Evolutionary conservation across 305 asterid species (phyloP), one percentile per base, ranked within the genome.

Genomic region (Fraxinus platypoda): DNA sequence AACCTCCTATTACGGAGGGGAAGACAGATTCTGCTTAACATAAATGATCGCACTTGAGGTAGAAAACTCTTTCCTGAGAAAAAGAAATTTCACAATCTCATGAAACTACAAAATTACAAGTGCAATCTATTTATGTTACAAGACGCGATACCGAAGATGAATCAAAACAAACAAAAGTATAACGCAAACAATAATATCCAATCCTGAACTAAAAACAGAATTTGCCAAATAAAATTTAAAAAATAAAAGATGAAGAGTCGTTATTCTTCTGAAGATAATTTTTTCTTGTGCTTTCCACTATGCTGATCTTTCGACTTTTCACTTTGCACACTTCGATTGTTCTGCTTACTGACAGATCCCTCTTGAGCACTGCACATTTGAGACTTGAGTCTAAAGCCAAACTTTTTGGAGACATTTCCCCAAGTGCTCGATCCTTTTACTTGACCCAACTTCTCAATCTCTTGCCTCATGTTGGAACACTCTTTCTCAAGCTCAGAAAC

Each of bases 341-440:
- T 87, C 89, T 91, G 94, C 88, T 95, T 94, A 79, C 93, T 93
- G 52, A 94, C 94, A 8, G 98, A 93, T 11, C 92, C 97, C 89
- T 95, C 98, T 85, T 95, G 91, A 66, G 98, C 97, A 81, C 97
- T 94, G 88, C 99, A 95, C 97, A 95, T 93, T 78, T 94, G 99
- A 15, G 99, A 94, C 91, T 93, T 95, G 31, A 95, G 33, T 71
- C 92, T 83, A 82, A 95, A 89, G 74, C 98, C 97, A 5, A 95
- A 88, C 85, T 89, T 95, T 91, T 93, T 95, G 3, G 98, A 90
- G 31, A 95, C 91, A 70, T 70, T 87, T 26, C 87, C 97, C 97
- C 97, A 92, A 26, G 92, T 49, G 84, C 88, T 87, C 8, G 91
- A 82, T 70, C 86, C 95, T 86, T 88, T 94, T 25, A 75, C 93